A percentile compares a stretch with the other conserved stretches of the same genome.
phyloP scores from a whole-genome alignment of 805 yeast genomes.

The Myxozyma melibiosi region DNA sequence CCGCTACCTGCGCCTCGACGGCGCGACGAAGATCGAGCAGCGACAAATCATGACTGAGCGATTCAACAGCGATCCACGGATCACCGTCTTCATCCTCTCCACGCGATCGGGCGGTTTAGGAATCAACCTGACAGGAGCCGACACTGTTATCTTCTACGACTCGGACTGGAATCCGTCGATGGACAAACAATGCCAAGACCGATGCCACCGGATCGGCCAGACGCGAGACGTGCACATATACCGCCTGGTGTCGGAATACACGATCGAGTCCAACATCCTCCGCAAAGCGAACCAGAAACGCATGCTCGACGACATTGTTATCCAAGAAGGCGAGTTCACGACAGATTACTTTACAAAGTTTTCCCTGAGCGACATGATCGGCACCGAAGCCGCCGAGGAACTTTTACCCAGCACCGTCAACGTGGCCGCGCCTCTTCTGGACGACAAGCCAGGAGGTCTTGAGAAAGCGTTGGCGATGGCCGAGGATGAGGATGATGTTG shows the following conservation, averaged over 20 bases:
- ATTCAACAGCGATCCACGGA: slow-evolving; percentile 78
- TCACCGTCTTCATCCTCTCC: slow-evolving; percentile 76
- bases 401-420: slow-evolving; percentile 26
- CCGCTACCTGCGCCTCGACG: slow-evolving; percentile 91
- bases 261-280: slow-evolving; percentile 93
- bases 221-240: slow-evolving; percentile 97
- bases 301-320: slow-evolving; percentile 73
- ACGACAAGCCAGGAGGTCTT: slow-evolving; percentile 39
- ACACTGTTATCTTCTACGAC: slow-evolving; percentile 96
- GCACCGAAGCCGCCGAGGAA: slow-evolving; percentile 42
- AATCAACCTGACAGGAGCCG: slow-evolving; percentile 96
- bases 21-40: slow-evolving; percentile 96
- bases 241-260: slow-evolving; percentile 91
- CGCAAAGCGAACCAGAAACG: slow-evolving; percentile 81
- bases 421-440: slow-evolving; percentile 27
- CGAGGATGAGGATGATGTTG: slow-evolving; percentile 77
- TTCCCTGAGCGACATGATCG: slow-evolving; percentile 82
- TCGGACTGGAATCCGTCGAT: slow-evolving; percentile 99
- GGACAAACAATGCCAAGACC: slow-evolving; percentile 99
- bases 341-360: slow-evolving; percentile 91
- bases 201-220: slow-evolving; percentile 99
- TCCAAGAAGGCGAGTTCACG: slow-evolving; percentile 97
- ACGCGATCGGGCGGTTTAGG: slow-evolving; percentile 99
- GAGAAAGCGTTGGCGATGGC: slow-evolving; percentile 81
- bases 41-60: slow-evolving; percentile 92